Evolutionary conservation across 169 alveolate species (phyloP).

Genomic region (Theileria parva): DNA sequence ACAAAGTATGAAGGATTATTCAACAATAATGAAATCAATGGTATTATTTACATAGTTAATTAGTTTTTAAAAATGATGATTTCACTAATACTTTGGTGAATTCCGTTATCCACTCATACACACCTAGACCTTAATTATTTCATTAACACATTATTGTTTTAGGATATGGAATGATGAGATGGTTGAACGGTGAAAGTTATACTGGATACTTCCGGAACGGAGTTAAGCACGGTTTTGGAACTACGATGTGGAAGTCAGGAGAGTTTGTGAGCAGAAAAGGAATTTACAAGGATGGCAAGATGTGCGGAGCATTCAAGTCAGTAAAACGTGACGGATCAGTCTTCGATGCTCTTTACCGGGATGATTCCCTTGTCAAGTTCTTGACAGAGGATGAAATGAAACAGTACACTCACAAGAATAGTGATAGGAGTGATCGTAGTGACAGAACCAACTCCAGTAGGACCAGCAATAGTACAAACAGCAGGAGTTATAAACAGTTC

Average conservation of each 20-base stretch:
- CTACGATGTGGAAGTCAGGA: slow-evolving; percentile 47
- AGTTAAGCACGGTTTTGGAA: slow-evolving; percentile 49
- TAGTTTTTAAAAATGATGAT: not conserved
- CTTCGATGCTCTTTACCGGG: slow-evolving; percentile 22
- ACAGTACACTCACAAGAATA: not conserved
- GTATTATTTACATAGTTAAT: slow-evolving; percentile 1
- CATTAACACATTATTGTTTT: not conserved
- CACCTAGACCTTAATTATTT: not conserved
- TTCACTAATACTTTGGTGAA: not conserved
- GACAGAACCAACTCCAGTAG: not conserved
- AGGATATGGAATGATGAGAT: slow-evolving; percentile 59
- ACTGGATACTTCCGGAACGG: slow-evolving; percentile 52
- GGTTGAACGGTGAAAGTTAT: slow-evolving; percentile 63
- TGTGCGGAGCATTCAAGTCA: slow-evolving; percentile 43
- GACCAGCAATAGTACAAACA: not conserved
- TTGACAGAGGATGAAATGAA: slow-evolving; percentile 7
- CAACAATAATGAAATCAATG: slow-evolving; percentile 25
- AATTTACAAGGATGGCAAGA: slow-evolving; percentile 39
- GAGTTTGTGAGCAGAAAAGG: slow-evolving; percentile 54
- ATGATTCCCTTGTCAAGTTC: slow-evolving; percentile 34
- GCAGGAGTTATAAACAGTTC: not conserved
- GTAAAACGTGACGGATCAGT: slow-evolving; percentile 57
- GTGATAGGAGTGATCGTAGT: not conserved
- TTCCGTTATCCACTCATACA: not conserved
- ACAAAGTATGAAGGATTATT: slow-evolving; percentile 59